Conservation (phyloP, 768 basidiomycete genomes). For the Boletus subparvulus region DNA sequence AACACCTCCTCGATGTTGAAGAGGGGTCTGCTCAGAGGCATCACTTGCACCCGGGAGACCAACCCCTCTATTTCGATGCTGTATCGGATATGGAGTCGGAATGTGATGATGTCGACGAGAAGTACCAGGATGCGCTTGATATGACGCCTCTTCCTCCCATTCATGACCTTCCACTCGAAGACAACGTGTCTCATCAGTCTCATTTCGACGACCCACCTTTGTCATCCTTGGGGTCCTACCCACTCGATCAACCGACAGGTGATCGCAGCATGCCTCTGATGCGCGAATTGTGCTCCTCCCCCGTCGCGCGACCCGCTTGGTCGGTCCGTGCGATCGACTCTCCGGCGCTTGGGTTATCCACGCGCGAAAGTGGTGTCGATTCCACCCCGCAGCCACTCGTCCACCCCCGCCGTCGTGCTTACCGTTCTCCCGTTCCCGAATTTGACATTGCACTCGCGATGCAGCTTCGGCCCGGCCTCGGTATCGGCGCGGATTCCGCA, state of each 20-base stretch:
- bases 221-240: neutral
- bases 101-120: conserved; percentile 28
- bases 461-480: conserved; percentile 73
- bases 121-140: conserved; percentile 33
- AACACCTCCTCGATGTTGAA: conserved; percentile 1
- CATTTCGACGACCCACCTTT: conserved; percentile 14
- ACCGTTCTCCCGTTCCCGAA: conserved; percentile 45
- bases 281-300: conserved; percentile 13
- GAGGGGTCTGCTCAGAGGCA: conserved; percentile 1
- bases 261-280: conserved; percentile 14
- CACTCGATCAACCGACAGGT: conserved; percentile 7
- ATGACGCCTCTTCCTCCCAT: conserved; percentile 19
- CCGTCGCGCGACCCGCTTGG: conserved; percentile 28
- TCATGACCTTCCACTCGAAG: conserved; percentile 22
- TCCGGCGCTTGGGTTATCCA: conserved; percentile 20
- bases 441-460: conserved; percentile 72
- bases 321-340: conserved; percentile 29
- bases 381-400: conserved; percentile 11
- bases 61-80: conserved; percentile 6
- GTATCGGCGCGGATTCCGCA: conserved; percentile 68
- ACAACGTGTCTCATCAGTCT: conserved; percentile 5
- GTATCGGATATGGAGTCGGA: conserved; percentile 24
- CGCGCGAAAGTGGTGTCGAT: conserved; percentile 4
- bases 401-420: conserved; percentile 25
- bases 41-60: conserved; percentile 1